Evolutionary conservation across 73 alveolate species (phyloP), one percentile per base, ranked within the genome.

Genomic region (Urostyla sp.): DNA sequence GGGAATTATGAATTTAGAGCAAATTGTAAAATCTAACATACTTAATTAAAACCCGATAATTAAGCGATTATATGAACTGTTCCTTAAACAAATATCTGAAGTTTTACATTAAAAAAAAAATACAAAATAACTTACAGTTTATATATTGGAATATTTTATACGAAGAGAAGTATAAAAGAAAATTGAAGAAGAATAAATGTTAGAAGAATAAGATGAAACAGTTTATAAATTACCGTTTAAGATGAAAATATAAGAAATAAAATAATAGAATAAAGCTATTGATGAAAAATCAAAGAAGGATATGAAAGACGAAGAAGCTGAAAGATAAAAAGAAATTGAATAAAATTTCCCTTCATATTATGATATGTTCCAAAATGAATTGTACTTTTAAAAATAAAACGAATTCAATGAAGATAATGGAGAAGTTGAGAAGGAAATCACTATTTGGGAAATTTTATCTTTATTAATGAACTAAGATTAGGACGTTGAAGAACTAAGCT

Each of bases 211-310:
- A 36, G 89, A 77, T 31, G 73, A 72, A 23, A 36, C 61, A 56
- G 75, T 77, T 34, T 77, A 60, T 37, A 58, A 49, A 49, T 69
- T 77, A n/a, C 89, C 89, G 35, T 77, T 77, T 27, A 77, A 77
- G 48, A 38, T 59, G 77, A 77, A 60, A 35, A 74, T 77, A 1
- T 74, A 77, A 34, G 34, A n/a, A 8, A 26, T 77, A 10, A 77
- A 60, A 81, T 59, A 77, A 34, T 28, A 59, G 16, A 50, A 77
- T 35, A 77, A 77, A 38, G 81, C 89, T 5, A 77, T 77, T 30
- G 89, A 77, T 53, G 89, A 77, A 36, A 60, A 72, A 69, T 60
- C 89, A 0, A 49, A 77, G 30, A 60, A 59, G 34, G 89, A 77
- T 60, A 61, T 26, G 32, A 53, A 77, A 26, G 46, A 28, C 32